Conservation (phyloP, 768 basidiomycete species). For the Auriscalpium vulgare region DNA sequence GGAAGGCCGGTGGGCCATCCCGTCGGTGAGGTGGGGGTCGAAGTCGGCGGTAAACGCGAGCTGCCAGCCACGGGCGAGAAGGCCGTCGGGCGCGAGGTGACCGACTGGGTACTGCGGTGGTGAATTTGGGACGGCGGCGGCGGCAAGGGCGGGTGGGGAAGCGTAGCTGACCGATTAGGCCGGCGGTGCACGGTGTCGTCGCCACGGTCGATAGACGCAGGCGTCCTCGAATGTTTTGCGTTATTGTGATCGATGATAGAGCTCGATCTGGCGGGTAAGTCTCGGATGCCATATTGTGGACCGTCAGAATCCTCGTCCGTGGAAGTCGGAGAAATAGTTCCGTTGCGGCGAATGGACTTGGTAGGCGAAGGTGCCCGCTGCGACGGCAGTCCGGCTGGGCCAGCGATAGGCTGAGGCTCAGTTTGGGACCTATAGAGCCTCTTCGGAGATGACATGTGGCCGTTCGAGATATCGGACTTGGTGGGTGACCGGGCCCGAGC, state of each 20-base stretch:
- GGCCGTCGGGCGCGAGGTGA: not conserved
- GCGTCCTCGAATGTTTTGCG: conserved; percentile 2
- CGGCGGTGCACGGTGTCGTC: conserved; percentile 9
- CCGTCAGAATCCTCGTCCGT: conserved; percentile 12
- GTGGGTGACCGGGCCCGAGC: conserved; percentile 5
- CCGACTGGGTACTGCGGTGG: conserved; percentile 12
- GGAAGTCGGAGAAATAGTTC: conserved; percentile 10
- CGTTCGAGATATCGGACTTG: not conserved
- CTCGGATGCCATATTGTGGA: conserved; percentile 16
- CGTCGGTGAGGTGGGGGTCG: conserved; percentile 12
- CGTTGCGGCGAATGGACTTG: conserved; percentile 2
- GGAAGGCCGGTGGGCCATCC: conserved; percentile 9
- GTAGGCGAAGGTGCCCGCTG: conserved; percentile 1
- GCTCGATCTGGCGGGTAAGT: conserved; percentile 13
- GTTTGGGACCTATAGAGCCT: not conserved
- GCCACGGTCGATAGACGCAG: conserved; percentile 4
- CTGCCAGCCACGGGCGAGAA: not conserved
- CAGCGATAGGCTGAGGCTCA: conserved; percentile 3
- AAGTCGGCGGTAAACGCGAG: conserved; percentile 1
- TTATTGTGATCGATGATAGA: conserved; percentile 9
- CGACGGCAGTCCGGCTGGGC: not conserved
- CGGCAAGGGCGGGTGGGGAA: conserved; percentile 6
- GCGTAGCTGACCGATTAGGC: conserved; percentile 7
- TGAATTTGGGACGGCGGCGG: not conserved
- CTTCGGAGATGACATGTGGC: not conserved